Conservation (phyloP, 257 asterid genomes). For the Scutellaria minor region DNA sequence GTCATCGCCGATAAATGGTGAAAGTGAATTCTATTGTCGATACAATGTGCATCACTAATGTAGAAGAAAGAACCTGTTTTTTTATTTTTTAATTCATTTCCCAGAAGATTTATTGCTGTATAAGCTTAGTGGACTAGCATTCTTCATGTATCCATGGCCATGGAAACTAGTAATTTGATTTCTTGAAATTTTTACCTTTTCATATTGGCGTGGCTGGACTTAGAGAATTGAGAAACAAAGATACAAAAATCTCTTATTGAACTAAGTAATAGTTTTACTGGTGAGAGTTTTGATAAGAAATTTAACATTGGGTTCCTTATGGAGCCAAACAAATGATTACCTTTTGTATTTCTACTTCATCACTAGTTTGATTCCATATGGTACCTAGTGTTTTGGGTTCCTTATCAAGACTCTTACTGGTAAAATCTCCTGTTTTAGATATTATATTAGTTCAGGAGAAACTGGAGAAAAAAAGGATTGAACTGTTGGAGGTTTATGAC, state of each 20-base stretch:
- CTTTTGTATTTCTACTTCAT: too few relatives aligned
- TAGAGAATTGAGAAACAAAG: not conserved
- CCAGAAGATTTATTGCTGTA: conserved; percentile 3
- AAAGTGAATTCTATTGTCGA: not conserved
- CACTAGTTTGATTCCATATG: too few relatives aligned
- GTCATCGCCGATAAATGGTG: not conserved
- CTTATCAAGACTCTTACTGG: too few relatives aligned
- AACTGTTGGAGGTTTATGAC: conserved; percentile 13
- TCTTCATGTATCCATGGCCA: not conserved
- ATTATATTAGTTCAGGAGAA: conserved; percentile 20
- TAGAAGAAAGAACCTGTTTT: not conserved
- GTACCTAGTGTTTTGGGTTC: too few relatives aligned
- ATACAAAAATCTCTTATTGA: not conserved
- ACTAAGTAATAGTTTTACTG: not conserved
- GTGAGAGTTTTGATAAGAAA: not conserved
- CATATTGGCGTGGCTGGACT: conserved; percentile 22
- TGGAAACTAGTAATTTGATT: conserved; percentile 16
- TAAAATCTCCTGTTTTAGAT: conserved; percentile 2
- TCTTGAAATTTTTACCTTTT: conserved; percentile 2
- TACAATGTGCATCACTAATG: conserved; percentile 9
- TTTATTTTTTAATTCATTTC: not conserved
- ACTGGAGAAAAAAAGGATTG: conserved; percentile 8
- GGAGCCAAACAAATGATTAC: too few relatives aligned
- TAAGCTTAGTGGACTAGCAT: not conserved
- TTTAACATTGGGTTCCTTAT: too few relatives aligned